A percentile compares a stretch with the other conserved stretches of the same genome.
Conservation (phyloP, 306 rosid species). For the Castanopsis chinensis region DNA sequence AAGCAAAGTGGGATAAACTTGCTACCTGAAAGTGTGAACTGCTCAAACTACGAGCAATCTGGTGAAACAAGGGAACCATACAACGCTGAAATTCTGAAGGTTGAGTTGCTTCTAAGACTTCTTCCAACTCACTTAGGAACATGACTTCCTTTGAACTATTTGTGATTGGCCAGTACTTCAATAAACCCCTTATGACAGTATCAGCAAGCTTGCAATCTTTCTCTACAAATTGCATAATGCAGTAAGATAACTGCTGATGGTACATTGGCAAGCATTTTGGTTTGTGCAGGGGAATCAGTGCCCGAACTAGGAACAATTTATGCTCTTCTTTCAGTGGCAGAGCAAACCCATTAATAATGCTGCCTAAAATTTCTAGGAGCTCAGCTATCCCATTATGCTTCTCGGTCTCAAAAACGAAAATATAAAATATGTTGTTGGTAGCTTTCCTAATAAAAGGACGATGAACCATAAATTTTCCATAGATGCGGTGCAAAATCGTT, state of each 20-base stretch:
- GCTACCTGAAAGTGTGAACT: slow-evolving; percentile 61
- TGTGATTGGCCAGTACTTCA: slow-evolving; percentile 62
- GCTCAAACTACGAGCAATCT: slow-evolving; percentile 48
- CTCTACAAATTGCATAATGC: slow-evolving; percentile 60
- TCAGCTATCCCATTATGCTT: slow-evolving; percentile 66
- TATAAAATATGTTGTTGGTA: slow-evolving; percentile 55
- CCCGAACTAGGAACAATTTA: slow-evolving; percentile 55
- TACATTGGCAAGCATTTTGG: slow-evolving; percentile 62
- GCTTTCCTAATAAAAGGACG: slow-evolving; percentile 70
- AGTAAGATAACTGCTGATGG: slow-evolving; percentile 66
- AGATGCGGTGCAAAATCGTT: slow-evolving; percentile 58
- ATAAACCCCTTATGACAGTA: slow-evolving; percentile 48
- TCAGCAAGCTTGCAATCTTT: slow-evolving; percentile 66
- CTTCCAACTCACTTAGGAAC: slow-evolving; percentile 64
- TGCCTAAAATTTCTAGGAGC: slow-evolving; percentile 66
- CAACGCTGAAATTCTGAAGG: slow-evolving; percentile 59
- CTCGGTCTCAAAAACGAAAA: slow-evolving; percentile 58
- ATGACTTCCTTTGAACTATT: slow-evolving; percentile 70
- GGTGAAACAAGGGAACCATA: slow-evolving; percentile 56
- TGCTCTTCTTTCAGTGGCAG: slow-evolving; percentile 71
- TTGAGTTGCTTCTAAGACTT: slow-evolving; percentile 57
- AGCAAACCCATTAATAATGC: slow-evolving; percentile 63
- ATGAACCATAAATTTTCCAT: slow-evolving; percentile 64
- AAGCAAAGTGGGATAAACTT: neutral
- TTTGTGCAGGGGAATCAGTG: slow-evolving; percentile 66